Conservation (phyloP, 306 rosid genomes). For the Mimosa bimucronata region DNA sequence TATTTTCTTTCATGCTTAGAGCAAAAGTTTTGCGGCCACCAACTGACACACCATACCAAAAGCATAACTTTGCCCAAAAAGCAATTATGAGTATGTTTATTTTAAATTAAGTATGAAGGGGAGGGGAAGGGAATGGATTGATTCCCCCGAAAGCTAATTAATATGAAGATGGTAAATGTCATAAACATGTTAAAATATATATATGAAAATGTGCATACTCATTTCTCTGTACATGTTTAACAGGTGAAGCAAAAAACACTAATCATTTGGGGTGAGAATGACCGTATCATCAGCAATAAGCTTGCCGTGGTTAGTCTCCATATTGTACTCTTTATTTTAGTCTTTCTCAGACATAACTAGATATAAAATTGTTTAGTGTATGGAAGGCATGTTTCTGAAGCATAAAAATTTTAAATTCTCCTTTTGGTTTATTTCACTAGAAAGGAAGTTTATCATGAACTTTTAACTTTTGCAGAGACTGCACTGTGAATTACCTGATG, state of each 20-base stretch:
- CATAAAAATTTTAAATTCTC: not conserved
- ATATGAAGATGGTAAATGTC: constrained; percentile 10
- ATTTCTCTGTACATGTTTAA: constrained; percentile 23
- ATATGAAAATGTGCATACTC: not conserved
- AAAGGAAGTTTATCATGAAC: constrained; percentile 20
- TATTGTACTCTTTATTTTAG: constrained; percentile 4
- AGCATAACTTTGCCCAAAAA: not conserved
- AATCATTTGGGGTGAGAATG: constrained; percentile 95
- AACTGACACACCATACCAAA: constrained; percentile 3
- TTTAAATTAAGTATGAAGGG: not conserved
- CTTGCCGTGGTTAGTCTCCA: constrained; percentile 78
- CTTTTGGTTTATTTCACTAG: constrained; percentile 15
- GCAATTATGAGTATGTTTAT: constrained; percentile 1
- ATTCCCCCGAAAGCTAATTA: constrained; percentile 18
- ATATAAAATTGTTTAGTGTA: not conserved
- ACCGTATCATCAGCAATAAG: constrained; percentile 74
- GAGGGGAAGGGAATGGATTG: not conserved
- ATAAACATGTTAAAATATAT: not conserved
- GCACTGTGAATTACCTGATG: constrained; percentile 82
- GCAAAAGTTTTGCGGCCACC: not conserved
- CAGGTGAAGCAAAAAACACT: constrained; percentile 91
- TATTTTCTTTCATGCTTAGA: not conserved
- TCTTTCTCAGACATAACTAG: constrained; percentile 22
- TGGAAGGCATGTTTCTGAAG: constrained; percentile 25
- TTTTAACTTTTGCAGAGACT: constrained; percentile 60